phyloP scores from a whole-genome alignment of 768 basidiomycete species.

The Mycena alexandri region DNA sequence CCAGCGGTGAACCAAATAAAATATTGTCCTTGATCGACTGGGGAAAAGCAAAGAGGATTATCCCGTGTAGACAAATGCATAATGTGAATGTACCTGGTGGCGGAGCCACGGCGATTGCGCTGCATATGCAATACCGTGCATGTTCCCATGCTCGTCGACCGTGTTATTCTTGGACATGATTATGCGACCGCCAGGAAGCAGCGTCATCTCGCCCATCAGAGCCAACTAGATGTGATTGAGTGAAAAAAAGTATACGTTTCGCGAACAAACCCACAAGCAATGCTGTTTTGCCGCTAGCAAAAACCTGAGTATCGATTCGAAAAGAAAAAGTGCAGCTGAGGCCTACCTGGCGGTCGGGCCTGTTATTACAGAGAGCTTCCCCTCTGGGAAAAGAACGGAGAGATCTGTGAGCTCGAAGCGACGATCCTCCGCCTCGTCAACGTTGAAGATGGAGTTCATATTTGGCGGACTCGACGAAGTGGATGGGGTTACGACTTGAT shows the following conservation, averaged over 20 bases:
- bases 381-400: slow-evolving; percentile 76
- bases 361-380: slow-evolving; percentile 76
- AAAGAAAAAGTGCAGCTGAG: too few species aligned
- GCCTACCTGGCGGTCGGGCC: slow-evolving; percentile 73
- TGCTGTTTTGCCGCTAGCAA: slow-evolving; percentile 79
- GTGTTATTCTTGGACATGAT: slow-evolving; percentile 75
- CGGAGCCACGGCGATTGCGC: slow-evolving; percentile 77
- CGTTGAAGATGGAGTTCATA: slow-evolving; percentile 5
- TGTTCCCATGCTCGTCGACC: slow-evolving; percentile 71
- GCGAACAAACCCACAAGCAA: slow-evolving; percentile 62
- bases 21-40: slow-evolving; percentile 80
- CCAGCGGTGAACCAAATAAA: slow-evolving; percentile 81
- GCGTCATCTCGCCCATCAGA: slow-evolving; percentile 78
- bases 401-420: slow-evolving; percentile 77
- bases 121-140: slow-evolving; percentile 76
- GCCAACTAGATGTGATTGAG: slow-evolving; percentile 62
- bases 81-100: slow-evolving; percentile 50
- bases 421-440: slow-evolving; percentile 50
- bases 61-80: too few species aligned
- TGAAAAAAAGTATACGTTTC: not conserved
- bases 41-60: too few species aligned
- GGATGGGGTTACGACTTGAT: slow-evolving; percentile 52
- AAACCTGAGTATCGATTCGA: not conserved
- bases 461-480: slow-evolving; percentile 30
- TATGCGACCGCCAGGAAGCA: slow-evolving; percentile 53